phyloP scores from a whole-genome alignment of 164 flowering plant species.

The Liriodendron chinense region DNA sequence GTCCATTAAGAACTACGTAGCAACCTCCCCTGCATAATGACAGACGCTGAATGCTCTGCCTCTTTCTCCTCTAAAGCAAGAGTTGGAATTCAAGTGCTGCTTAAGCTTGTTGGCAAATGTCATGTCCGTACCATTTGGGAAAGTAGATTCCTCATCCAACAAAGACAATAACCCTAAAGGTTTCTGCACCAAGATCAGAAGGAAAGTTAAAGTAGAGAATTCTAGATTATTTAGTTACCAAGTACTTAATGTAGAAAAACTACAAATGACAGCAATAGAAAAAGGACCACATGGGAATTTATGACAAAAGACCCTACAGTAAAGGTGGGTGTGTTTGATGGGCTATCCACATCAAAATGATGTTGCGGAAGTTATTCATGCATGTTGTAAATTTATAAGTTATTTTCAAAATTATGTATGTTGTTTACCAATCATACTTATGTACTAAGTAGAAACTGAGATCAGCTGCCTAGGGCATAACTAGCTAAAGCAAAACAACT shows the following conservation, averaged over 20 bases:
- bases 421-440: too few relatives aligned
- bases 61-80: slow-evolving; percentile 79
- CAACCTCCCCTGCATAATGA: slow-evolving; percentile 98
- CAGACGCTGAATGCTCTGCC: slow-evolving; percentile 71
- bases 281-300: too few relatives aligned
- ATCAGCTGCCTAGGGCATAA: too few relatives aligned
- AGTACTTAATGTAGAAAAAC: background rate
- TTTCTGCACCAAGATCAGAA: slow-evolving; percentile 50
- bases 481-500: too few relatives aligned
- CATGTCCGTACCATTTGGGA: slow-evolving; percentile 94
- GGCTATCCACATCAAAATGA: too few relatives aligned
- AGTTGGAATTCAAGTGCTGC: slow-evolving; percentile 77
- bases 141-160: slow-evolving; percentile 95
- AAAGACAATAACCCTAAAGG: slow-evolving; percentile 87
- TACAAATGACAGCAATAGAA: background rate
- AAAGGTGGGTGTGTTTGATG: too few relatives aligned
- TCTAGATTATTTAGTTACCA: background rate
- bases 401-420: too few relatives aligned
- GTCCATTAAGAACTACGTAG: background rate
- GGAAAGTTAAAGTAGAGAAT: background rate
- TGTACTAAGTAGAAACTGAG: too few relatives aligned
- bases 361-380: too few relatives aligned
- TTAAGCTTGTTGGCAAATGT: slow-evolving; percentile 94
- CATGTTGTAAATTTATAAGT: too few relatives aligned
- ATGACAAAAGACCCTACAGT: too few relatives aligned